phyloP scores from a whole-genome alignment of 1,139 yeast species.

The Ogataea hybrid region DNA sequence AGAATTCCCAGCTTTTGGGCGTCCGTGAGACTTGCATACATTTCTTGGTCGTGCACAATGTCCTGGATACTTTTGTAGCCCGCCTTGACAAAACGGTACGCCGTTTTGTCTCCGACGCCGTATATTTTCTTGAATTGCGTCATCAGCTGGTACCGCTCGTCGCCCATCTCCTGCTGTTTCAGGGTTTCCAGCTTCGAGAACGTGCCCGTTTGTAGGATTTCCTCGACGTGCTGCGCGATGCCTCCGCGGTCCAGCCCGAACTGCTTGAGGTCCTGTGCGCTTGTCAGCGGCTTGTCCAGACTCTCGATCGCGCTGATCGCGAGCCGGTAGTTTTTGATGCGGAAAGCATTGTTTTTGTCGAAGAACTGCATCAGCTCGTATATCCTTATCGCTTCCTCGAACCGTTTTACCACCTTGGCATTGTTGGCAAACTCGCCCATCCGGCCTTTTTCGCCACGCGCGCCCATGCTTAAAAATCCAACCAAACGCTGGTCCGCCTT shows the following conservation, averaged over 20 bases:
- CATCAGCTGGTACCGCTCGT: conserved; percentile 32
- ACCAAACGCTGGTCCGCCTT: no score
- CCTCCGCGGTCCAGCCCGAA: conserved; percentile 23
- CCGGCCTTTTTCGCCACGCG: neutral
- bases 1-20: no score
- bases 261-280: conserved; percentile 39
- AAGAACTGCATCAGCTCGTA: conserved; percentile 19
- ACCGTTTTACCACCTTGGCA: conserved; percentile 34
- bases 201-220: conserved; percentile 41
- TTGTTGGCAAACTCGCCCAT: conserved; percentile 30
- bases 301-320: conserved; percentile 42
- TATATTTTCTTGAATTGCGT: conserved; percentile 41
- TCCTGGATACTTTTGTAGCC: no score
- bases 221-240: conserved; percentile 49
- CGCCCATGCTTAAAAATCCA: conserved; percentile 3
- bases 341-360: conserved; percentile 17
- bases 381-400: conserved; percentile 35
- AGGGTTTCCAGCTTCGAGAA: conserved; percentile 37
- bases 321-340: conserved; percentile 36
- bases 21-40: no score
- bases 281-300: conserved; percentile 33
- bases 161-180: conserved; percentile 23
- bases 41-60: no score
- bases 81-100: no score
- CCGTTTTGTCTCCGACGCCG: no score